phyloP scores from a whole-genome alignment of 495 filamentous ascomycete genomes.

The Penicillium paxilli region DNA sequence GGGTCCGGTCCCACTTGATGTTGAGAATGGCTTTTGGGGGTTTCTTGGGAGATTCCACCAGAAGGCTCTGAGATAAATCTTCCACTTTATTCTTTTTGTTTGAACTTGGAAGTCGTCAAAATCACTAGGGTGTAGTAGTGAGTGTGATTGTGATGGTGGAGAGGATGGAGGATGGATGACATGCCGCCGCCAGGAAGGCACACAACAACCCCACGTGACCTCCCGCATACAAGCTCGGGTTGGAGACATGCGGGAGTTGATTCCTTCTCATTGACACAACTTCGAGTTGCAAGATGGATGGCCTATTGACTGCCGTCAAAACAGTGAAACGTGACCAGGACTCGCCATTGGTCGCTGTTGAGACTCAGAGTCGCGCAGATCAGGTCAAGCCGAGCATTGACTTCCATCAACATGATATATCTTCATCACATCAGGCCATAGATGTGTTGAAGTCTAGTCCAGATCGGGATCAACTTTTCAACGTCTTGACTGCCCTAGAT shows the following conservation, averaged over 20 bases:
- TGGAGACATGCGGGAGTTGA: background rate
- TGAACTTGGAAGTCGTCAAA: too few relatives aligned
- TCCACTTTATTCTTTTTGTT: too few relatives aligned
- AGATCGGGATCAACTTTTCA: slow-evolving; percentile 54
- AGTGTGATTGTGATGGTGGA: slow-evolving; percentile 10
- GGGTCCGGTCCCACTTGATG: background rate
- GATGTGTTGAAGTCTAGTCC: slow-evolving; percentile 66
- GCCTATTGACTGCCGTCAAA: slow-evolving; percentile 42
- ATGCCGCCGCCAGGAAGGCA: slow-evolving; percentile 13
- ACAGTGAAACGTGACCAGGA: slow-evolving; percentile 30
- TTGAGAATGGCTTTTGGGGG: background rate
- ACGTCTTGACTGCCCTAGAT: slow-evolving; percentile 55
- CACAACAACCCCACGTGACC: slow-evolving; percentile 36
- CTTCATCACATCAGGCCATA: slow-evolving; percentile 61
- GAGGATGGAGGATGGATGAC: slow-evolving; percentile 16
- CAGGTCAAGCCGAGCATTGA: slow-evolving; percentile 12
- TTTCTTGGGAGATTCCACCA: background rate
- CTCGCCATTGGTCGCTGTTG: slow-evolving; percentile 19
- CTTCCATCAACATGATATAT: slow-evolving; percentile 25
- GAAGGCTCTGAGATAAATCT: too few relatives aligned
- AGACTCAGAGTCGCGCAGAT: slow-evolving; percentile 10
- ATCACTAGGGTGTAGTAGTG: too few relatives aligned
- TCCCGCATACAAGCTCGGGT: slow-evolving; percentile 27
- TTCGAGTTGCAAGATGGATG: slow-evolving; percentile 43
- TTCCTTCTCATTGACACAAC: slow-evolving; percentile 1